Evolutionary conservation across 352 stramenopile genomes (phyloP).

Genomic region (Ophiocytium majus): DNA sequence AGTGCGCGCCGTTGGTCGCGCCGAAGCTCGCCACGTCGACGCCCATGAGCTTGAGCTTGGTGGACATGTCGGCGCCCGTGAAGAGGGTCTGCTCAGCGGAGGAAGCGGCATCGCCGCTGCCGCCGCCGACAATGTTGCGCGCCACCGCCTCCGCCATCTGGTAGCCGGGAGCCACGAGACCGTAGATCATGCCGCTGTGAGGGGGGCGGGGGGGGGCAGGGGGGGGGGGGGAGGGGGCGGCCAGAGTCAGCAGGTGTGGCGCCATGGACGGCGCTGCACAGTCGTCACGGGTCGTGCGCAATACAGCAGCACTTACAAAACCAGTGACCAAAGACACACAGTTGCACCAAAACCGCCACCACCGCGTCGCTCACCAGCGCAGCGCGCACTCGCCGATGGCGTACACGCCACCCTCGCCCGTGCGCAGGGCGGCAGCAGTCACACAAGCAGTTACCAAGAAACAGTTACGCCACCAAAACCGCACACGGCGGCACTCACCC

Average conservation of each 20-base stretch:
- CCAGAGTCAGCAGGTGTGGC: too few relatives aligned
- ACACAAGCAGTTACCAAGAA: neutral
- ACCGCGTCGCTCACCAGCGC: too few relatives aligned
- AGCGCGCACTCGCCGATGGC: conserved; percentile 82
- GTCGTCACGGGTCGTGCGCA: too few relatives aligned
- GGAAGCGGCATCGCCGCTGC: conserved; percentile 60
- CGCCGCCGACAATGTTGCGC: conserved; percentile 68
- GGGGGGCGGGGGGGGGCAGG: too few relatives aligned
- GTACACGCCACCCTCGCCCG: conserved; percentile 71
- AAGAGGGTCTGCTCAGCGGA: conserved; percentile 62
- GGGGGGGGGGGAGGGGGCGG: too few relatives aligned
- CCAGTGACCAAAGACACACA: too few relatives aligned
- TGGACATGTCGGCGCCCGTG: conserved; percentile 78
- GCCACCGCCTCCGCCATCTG: conserved; percentile 80
- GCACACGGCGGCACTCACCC: conserved; percentile 48
- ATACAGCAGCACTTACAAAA: too few relatives aligned
- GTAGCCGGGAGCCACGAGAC: conserved; percentile 83
- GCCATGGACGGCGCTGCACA: too few relatives aligned
- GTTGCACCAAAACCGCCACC: too few relatives aligned
- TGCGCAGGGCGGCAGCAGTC: too few relatives aligned
- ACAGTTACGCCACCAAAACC: neutral
- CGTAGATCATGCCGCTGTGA: conserved; percentile 76
- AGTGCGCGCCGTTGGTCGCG: conserved; percentile 46
- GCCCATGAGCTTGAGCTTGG: conserved; percentile 87
- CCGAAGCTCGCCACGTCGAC: conserved; percentile 87